phyloP scores from a whole-genome alignment of 805 yeast species.

The Zygosaccharomyces gambellarensis region DNA sequence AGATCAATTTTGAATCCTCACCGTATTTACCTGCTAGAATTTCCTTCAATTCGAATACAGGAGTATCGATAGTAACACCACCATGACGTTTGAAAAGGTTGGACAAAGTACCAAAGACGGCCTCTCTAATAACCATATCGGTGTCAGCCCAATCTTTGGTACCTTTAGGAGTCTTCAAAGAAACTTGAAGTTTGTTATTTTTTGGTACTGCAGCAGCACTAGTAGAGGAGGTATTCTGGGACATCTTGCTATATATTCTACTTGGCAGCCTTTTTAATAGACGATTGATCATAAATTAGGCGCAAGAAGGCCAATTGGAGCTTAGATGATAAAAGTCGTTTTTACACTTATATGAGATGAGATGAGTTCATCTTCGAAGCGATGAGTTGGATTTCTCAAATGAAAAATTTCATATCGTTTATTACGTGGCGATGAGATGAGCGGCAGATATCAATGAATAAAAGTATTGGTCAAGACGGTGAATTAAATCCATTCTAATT shows the following conservation, averaged over 20 bases:
- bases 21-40: conserved; percentile 96
- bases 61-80: conserved; percentile 97
- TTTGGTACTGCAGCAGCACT: conserved; percentile 23
- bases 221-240: conserved; percentile 15
- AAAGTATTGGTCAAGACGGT: background rate
- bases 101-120: conserved; percentile 69
- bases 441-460: background rate
- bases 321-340: background rate
- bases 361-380: background rate
- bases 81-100: conserved; percentile 89
- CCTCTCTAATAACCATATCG: conserved; percentile 93
- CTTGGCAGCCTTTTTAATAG: background rate
- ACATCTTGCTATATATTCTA: conserved; percentile 14
- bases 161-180: conserved; percentile 93
- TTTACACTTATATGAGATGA: background rate
- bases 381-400: background rate
- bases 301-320: conserved; percentile 1
- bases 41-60: conserved; percentile 94
- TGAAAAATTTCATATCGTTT: conserved; percentile 13
- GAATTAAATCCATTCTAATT: background rate
- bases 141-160: conserved; percentile 98
- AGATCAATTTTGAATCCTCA: conserved; percentile 94
- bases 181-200: conserved; percentile 55
- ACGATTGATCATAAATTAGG: conserved; percentile 2
- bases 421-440: conserved; percentile 5